Conservation (phyloP, 2,329 filamentous ascomycete genomes). For the Sporothrix mexicana region DNA sequence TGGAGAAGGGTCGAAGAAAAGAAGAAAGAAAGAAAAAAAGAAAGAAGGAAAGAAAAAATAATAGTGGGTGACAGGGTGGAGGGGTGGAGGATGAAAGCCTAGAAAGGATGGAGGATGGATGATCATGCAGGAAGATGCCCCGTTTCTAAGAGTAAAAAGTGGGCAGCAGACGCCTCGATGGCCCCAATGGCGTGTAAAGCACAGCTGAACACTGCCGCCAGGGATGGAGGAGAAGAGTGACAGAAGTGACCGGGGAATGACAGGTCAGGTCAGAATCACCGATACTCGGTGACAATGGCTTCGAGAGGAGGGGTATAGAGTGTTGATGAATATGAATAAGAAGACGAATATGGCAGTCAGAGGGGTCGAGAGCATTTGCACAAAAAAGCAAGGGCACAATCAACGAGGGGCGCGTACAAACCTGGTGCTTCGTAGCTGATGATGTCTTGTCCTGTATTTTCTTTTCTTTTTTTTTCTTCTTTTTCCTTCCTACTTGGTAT, state of each 20-base stretch:
- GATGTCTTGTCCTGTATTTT: not conserved
- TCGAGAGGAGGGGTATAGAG: not conserved
- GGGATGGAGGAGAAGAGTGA: conserved; percentile 26
- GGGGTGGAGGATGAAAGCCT: not conserved
- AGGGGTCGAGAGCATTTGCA: too few relatives aligned
- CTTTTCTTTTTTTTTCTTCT: not conserved
- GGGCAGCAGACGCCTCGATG: not conserved
- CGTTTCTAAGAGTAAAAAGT: conserved; percentile 23
- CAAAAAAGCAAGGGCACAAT: not conserved
- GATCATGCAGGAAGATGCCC: conserved; percentile 26
- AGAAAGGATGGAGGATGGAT: conserved; percentile 16
- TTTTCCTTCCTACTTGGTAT: not conserved
- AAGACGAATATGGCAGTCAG: not conserved
- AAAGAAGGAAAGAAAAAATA: not conserved
- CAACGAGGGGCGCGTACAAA: not conserved
- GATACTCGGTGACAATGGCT: not conserved
- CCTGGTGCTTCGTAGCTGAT: not conserved
- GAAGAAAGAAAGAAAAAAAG: not conserved
- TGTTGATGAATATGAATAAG: not conserved
- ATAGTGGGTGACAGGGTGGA: not conserved
- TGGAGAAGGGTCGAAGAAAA: not conserved
- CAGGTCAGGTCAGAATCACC: not conserved
- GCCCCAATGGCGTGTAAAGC: conserved; percentile 22
- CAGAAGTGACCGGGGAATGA: not conserved
- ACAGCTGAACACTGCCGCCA: conserved; percentile 35